phyloP scores from a whole-genome alignment of 2,329 filamentous ascomycete species.

The Phoma sp. region DNA sequence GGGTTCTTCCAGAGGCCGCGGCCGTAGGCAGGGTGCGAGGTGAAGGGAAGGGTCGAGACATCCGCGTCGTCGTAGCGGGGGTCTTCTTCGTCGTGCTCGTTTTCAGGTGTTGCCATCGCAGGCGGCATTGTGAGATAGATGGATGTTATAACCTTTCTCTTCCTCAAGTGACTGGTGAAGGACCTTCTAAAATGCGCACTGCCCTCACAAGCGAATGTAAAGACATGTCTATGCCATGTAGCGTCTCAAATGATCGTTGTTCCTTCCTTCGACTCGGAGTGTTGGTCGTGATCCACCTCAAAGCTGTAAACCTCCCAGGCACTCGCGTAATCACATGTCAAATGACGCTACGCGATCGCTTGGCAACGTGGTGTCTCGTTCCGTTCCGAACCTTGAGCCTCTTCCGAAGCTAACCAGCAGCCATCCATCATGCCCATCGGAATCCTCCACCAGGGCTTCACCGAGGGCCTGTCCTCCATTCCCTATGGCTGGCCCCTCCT shows the following conservation, averaged over 20 bases:
- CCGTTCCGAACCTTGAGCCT: conserved; percentile 34
- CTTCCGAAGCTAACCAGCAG: conserved; percentile 25
- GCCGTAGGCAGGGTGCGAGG: conserved; percentile 64
- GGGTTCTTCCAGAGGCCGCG: conserved; percentile 67
- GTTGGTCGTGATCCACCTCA: background rate
- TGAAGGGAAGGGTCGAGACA: conserved; percentile 64
- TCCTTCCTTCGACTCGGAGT: background rate
- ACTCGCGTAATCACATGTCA: conserved; percentile 35
- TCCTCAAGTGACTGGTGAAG: background rate
- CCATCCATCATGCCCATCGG: conserved; percentile 64
- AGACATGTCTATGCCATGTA: background rate
- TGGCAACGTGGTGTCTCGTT: conserved; percentile 32
- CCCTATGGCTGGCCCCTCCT: conserved; percentile 61
- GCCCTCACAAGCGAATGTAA: background rate
- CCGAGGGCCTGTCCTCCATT: conserved; percentile 61
- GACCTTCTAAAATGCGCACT: background rate
- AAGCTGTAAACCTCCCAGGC: background rate
- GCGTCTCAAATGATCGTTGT: background rate
- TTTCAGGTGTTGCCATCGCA: conserved; percentile 3
- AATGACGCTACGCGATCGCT: conserved; percentile 38
- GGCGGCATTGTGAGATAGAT: background rate
- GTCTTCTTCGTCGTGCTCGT: conserved; percentile 25
- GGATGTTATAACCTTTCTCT: background rate
- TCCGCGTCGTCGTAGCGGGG: conserved; percentile 52
- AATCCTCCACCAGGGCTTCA: conserved; percentile 61